Percentiles rank a stretch among this genome's conserved stretches.
These are phyloP conservation scores for Intubia oerlemansii DNA, from an alignment of 2,329 filamentous ascomycete genomes.

Conservation along the genomic window DNA sequence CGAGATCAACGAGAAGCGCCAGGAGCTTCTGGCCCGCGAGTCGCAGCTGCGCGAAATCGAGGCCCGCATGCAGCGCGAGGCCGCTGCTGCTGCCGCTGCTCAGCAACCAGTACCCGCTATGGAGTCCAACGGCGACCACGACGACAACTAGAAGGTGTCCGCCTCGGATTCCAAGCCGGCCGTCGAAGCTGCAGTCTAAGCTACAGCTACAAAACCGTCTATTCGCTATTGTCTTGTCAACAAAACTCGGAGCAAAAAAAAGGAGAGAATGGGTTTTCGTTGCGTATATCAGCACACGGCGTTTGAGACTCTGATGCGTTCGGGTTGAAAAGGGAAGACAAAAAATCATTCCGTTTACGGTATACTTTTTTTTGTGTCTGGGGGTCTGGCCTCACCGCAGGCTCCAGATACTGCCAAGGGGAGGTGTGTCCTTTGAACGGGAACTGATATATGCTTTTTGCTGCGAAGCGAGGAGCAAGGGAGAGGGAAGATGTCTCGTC, in stretches of 20 bases:
- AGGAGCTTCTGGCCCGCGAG: conserved; percentile 91
- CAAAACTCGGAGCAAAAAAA: conserved; percentile 3
- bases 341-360: no score
- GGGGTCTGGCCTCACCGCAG: no score
- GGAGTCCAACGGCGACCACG: conserved; percentile 34
- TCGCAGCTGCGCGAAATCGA: conserved; percentile 98
- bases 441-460: no score
- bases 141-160: conserved; percentile 21
- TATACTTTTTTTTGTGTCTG: no score
- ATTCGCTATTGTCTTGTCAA: no score
- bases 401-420: no score
- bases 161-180: not conserved
- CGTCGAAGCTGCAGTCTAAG: conserved; percentile 2
- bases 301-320: no score
- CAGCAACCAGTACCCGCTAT: conserved; percentile 12
- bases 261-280: conserved; percentile 4
- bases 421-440: no score
- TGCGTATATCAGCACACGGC: conserved; percentile 15
- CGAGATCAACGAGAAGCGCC: conserved; percentile 99
- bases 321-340: no score
- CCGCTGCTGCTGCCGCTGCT: conserved; percentile 30
- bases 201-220: not conserved
- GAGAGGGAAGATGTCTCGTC: no score
- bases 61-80: conserved; percentile 84
- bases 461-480: no score